Percentiles rank a stretch among this genome's conserved stretches.
Conservation (phyloP, 140 eudicot species). For the Erigeron philadelphicus region DNA sequence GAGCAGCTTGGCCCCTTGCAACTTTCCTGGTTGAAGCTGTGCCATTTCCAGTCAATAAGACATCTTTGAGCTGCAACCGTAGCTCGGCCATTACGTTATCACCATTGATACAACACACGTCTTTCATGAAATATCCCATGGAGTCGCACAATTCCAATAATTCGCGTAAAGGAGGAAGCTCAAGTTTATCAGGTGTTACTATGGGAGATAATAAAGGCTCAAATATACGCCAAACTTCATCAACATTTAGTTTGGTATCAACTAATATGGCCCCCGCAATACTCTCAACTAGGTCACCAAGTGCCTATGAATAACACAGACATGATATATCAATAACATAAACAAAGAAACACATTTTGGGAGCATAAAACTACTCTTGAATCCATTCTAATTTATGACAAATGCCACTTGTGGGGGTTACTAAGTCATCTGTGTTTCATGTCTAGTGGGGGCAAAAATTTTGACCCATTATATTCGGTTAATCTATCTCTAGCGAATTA, state of each 20-base stretch:
- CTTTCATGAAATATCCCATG: slow-evolving; percentile 70
- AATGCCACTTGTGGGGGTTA: no score
- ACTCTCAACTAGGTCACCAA: slow-evolving; percentile 94
- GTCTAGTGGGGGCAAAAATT: neutral
- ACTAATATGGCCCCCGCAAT: slow-evolving; percentile 79
- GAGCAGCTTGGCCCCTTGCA: slow-evolving; percentile 88
- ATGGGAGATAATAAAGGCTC: slow-evolving; percentile 70
- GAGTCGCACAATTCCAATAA: slow-evolving; percentile 76
- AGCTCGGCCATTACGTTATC: slow-evolving; percentile 46
- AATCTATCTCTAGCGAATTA: neutral
- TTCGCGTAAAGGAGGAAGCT: slow-evolving; percentile 83
- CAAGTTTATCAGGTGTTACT: slow-evolving; percentile 85
- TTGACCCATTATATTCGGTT: neutral
- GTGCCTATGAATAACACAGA: slow-evolving; percentile 44
- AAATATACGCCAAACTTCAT: slow-evolving; percentile 72
- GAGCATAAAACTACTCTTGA: neutral
- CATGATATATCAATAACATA: slow-evolving; percentile 1
- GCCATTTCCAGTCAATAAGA: slow-evolving; percentile 49
- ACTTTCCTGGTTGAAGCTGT: slow-evolving; percentile 47
- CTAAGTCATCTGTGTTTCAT: neutral
- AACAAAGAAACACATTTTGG: neutral
- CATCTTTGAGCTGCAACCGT: slow-evolving; percentile 64
- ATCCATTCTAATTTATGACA: no score
- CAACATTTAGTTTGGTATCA: slow-evolving; percentile 64
- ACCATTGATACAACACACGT: slow-evolving; percentile 31